Percentiles rank a stretch among this genome's conserved stretches.
These are phyloP conservation scores for Pogostemon cablin DNA, from an alignment of 257 asterid species.

Conservation along the genomic window DNA sequence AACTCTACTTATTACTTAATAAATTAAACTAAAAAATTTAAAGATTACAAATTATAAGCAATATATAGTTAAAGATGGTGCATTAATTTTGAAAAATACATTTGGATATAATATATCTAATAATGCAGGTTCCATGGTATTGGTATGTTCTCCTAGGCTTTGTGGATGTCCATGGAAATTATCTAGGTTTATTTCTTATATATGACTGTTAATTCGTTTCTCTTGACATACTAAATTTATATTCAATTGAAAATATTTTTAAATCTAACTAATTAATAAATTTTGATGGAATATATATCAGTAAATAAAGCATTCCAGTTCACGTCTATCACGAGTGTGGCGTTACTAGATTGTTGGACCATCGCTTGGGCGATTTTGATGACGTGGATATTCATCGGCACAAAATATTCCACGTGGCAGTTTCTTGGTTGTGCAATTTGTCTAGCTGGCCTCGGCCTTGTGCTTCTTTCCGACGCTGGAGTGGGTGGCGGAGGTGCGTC, in stretches of 20 bases:
- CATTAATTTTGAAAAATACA: not conserved
- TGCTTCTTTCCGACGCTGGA: slow-evolving; percentile 67
- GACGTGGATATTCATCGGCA: slow-evolving; percentile 65
- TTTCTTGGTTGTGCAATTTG: slow-evolving; percentile 67
- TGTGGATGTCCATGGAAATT: slow-evolving; percentile 77
- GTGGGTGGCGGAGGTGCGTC: slow-evolving; percentile 53
- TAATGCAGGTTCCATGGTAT: slow-evolving; percentile 75
- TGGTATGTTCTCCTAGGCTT: slow-evolving; percentile 67
- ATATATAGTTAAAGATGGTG: too few relatives aligned
- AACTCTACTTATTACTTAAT: too few relatives aligned
- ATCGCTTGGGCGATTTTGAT: slow-evolving; percentile 71
- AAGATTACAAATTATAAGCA: too few relatives aligned
- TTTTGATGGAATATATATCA: slow-evolving; percentile 29
- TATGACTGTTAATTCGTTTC: too few relatives aligned
- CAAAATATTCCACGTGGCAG: slow-evolving; percentile 60
- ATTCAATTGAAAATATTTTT: too few relatives aligned
- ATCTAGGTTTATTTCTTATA: slow-evolving; percentile 47
- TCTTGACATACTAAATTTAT: too few relatives aligned
- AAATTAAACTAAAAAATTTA: too few relatives aligned
- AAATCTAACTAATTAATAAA: too few relatives aligned
- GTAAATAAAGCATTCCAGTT: slow-evolving; percentile 76
- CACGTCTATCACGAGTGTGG: slow-evolving; percentile 81
- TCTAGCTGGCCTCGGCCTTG: slow-evolving; percentile 60
- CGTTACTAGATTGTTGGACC: slow-evolving; percentile 75
- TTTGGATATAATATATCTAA: not conserved